Base-by-base conservation (phyloP, 495 filamentous ascomycete species). In the Penicillium samsonianum region DNA sequence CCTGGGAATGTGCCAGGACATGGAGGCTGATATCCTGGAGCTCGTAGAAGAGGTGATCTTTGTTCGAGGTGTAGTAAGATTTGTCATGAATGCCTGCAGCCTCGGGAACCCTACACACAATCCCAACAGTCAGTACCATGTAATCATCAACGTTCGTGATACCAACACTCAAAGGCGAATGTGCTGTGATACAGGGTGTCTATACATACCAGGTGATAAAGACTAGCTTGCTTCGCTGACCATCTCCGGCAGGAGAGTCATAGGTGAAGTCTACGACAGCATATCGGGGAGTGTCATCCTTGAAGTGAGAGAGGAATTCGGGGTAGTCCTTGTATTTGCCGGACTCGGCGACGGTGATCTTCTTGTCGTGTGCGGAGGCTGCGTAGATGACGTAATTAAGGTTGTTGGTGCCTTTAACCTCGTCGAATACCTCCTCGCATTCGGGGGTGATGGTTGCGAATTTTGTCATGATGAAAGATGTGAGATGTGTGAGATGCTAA, bases 141-240 rank as follows among this genome's bases (percentile, higher is more conserved):
- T 25, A 22, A 38, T 3, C 35, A 17, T 16, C 14, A 7, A n/a
- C 16, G 5, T 17, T 38, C n/a, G n/a, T 7, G 33, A 37, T 5
- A 56, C 25, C 33, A 33, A 14, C 33, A 17, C 16, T 28, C 10
- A 16, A 19, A 48, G 16, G 33, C 9, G 4, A 45, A 33, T n/a
- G 16, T 26, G 3, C 20, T 6, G 23, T 26, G 12, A 20, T 26
- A n/a, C 17, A 17, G 19, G 26, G n/a, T 25, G 7, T 44, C 17
- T 23, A 31, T 17, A 56, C 64, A 23, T 61, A 66, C 64, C 64
- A 66, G 10, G 64, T 66, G 35, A 66, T 64, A 33, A 66, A 63
- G 12, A 56, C 64, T 16, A 66, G 41, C 38, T 66, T 66, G 47
- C 52, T 50, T 56, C 64, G 49, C 46, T 53, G 49, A 6, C 45